These are phyloP conservation scores for Cyclotella atomus DNA, from an alignment of 108 stramenopile genomes.

Conservation along the genomic window DNA sequence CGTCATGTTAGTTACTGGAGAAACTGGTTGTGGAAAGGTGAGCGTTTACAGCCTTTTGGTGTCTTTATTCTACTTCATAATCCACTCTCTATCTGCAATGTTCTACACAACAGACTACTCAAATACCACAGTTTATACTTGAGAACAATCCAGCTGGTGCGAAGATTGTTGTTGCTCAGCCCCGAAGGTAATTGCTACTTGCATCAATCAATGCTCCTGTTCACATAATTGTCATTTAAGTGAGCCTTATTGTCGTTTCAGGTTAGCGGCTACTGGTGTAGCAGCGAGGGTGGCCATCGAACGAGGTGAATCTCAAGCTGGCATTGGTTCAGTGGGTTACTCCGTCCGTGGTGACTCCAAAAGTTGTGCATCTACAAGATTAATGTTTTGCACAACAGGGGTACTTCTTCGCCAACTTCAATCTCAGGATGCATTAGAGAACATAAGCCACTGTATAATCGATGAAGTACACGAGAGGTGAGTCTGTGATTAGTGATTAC, in stretches of 20 bases:
- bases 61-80: background rate
- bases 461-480: slow-evolving; percentile 99
- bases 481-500: no score
- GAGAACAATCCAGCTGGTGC: slow-evolving; percentile 76
- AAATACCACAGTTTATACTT: slow-evolving; percentile 93
- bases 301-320: slow-evolving; percentile 76
- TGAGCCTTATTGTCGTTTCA: no score
- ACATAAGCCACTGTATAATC: slow-evolving; percentile 91
- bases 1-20: slow-evolving; percentile 85
- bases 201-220: no score
- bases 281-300: slow-evolving; percentile 93
- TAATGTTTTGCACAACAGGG: slow-evolving; percentile 97
- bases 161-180: slow-evolving; percentile 96
- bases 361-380: slow-evolving; percentile 67
- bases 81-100: background rate
- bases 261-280: slow-evolving; percentile 46
- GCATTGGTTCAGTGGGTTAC: slow-evolving; percentile 88
- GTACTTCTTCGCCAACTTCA: slow-evolving; percentile 96
- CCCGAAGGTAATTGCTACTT: slow-evolving; percentile 54
- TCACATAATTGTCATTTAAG: no score
- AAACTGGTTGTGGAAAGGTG: slow-evolving; percentile 85
- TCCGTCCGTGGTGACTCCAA: slow-evolving; percentile 89
- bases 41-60: slow-evolving; percentile 7
- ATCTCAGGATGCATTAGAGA: slow-evolving; percentile 71
- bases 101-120: slow-evolving; percentile 70